Evolutionary conservation across 345 rosid species (phyloP).

Genomic region (Eucalyptus cloeziana): DNA sequence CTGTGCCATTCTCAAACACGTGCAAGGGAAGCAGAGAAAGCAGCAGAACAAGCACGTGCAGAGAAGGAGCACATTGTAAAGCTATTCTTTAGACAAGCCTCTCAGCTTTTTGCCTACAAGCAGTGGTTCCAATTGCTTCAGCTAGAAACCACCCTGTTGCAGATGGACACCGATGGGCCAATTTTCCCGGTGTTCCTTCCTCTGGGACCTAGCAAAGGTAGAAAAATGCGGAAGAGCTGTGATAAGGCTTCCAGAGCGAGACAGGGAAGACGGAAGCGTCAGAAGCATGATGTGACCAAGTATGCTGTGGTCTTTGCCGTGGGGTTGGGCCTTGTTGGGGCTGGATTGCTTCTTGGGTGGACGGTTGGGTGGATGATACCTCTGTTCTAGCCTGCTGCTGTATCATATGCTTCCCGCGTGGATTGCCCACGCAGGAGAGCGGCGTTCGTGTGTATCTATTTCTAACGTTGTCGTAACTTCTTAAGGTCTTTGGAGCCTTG

Average conservation of each 20-base stretch:
- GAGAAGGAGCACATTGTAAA: conserved; percentile 77
- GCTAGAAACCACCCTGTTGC: conserved; percentile 59
- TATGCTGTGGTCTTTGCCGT: conserved; percentile 55
- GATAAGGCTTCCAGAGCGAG: conserved; percentile 13
- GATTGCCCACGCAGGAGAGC: background rate
- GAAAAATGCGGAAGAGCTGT: conserved; percentile 18
- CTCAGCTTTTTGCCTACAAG: conserved; percentile 86
- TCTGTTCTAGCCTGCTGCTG: conserved; percentile 8
- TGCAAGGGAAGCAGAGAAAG: conserved; percentile 93
- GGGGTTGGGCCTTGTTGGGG: conserved; percentile 85
- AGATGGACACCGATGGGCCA: conserved; percentile 40
- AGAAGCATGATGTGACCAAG: conserved; percentile 20
- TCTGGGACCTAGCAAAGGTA: conserved; percentile 35
- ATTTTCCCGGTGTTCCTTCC: conserved; percentile 39
- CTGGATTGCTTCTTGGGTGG: conserved; percentile 95
- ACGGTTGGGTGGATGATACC: conserved; percentile 92
- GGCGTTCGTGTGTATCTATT: background rate
- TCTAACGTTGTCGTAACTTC: background rate
- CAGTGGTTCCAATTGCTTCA: conserved; percentile 86
- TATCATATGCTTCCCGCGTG: background rate
- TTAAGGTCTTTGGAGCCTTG: background rate
- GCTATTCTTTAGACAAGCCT: conserved; percentile 88
- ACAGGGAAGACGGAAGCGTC: conserved; percentile 18
- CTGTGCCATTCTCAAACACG: conserved; percentile 90
- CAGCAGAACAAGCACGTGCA: conserved; percentile 62